These are phyloP conservation scores for Pichia cephalocereana DNA, from an alignment of 805 yeast genomes.

Conservation along the genomic window DNA sequence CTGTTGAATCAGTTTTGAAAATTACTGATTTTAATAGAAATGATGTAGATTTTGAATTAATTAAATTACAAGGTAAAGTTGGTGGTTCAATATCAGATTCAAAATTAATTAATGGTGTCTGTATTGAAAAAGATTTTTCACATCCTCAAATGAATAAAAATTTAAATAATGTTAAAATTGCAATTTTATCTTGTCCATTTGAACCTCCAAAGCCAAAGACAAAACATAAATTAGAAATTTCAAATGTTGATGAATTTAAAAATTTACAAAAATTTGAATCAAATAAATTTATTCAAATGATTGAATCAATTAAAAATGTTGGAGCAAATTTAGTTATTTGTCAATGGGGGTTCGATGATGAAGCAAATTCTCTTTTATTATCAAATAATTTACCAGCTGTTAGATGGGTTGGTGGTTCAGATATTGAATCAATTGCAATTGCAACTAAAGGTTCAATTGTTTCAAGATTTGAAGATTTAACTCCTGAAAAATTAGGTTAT, in stretches of 20 bases:
- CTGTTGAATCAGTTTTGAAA: conserved; percentile 88
- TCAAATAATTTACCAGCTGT: conserved; percentile 90
- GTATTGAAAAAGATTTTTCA: conserved; percentile 91
- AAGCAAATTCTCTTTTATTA: conserved; percentile 86
- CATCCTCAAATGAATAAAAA: conserved; percentile 96
- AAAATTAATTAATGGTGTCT: conserved; percentile 77
- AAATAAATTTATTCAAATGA: conserved; percentile 85
- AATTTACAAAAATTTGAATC: conserved; percentile 88
- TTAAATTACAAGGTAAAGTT: conserved; percentile 89
- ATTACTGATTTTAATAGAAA: conserved; percentile 89
- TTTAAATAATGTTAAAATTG: conserved; percentile 74
- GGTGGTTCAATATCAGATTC: conserved; percentile 93
- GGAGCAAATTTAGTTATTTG: conserved; percentile 97
- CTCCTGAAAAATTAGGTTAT: conserved; percentile 71
- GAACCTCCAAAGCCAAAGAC: conserved; percentile 99
- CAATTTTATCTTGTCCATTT: conserved; percentile 95
- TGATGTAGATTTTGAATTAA: conserved; percentile 95
- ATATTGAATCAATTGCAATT: conserved; percentile 89
- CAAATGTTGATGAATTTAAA: conserved; percentile 89
- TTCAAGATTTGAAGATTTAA: conserved; percentile 90
- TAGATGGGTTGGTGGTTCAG: conserved; percentile 99
- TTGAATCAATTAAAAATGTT: conserved; percentile 68
- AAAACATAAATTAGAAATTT: conserved; percentile 90
- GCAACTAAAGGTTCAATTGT: conserved; percentile 97
- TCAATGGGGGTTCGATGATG: conserved; percentile 99